Conservation (phyloP, 805 yeast species). For the Danielozyma ontarioensis region DNA sequence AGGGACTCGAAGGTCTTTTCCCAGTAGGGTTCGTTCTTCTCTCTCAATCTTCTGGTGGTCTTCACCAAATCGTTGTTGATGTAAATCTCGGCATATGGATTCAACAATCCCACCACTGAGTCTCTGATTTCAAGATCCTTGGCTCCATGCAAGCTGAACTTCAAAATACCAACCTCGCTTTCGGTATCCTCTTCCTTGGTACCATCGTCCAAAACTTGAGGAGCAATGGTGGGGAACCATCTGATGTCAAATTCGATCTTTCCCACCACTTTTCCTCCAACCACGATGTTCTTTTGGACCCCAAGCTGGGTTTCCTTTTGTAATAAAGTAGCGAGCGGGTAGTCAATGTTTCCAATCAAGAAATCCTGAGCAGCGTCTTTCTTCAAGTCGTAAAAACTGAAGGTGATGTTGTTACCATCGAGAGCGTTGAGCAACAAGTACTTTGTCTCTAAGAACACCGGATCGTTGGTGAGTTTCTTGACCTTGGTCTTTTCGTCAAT, state of each 20-base stretch:
- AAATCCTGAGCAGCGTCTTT: slow-evolving; percentile 52
- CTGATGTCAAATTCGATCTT: slow-evolving; percentile 50
- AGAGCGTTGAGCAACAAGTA: slow-evolving; percentile 53
- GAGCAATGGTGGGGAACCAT: slow-evolving; percentile 46
- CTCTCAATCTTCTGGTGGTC: slow-evolving; percentile 55
- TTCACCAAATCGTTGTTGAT: slow-evolving; percentile 53
- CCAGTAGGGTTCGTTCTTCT: slow-evolving; percentile 72
- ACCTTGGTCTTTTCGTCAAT: slow-evolving; percentile 51
- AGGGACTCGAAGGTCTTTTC: slow-evolving; percentile 58
- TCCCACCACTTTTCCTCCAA: slow-evolving; percentile 55
- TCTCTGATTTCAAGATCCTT: slow-evolving; percentile 48
- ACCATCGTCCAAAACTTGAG: slow-evolving; percentile 44
- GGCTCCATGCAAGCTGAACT: slow-evolving; percentile 57
- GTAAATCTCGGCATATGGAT: slow-evolving; percentile 66
- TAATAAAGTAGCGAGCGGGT: slow-evolving; percentile 55
- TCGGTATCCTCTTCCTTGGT: slow-evolving; percentile 46
- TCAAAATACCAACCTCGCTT: slow-evolving; percentile 71
- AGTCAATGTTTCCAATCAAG: slow-evolving; percentile 41
- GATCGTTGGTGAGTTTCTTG: slow-evolving; percentile 51
- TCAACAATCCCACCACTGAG: slow-evolving; percentile 47
- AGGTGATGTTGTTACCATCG: slow-evolving; percentile 47
- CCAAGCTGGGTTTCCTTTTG: slow-evolving; percentile 47
- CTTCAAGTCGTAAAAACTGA: slow-evolving; percentile 50
- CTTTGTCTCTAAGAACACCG: slow-evolving; percentile 64
- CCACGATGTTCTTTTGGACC: slow-evolving; percentile 38